These are phyloP conservation scores for Rhynchosporium graminicola DNA, from an alignment of 2,329 filamentous ascomycete species.

Conservation along the genomic window DNA sequence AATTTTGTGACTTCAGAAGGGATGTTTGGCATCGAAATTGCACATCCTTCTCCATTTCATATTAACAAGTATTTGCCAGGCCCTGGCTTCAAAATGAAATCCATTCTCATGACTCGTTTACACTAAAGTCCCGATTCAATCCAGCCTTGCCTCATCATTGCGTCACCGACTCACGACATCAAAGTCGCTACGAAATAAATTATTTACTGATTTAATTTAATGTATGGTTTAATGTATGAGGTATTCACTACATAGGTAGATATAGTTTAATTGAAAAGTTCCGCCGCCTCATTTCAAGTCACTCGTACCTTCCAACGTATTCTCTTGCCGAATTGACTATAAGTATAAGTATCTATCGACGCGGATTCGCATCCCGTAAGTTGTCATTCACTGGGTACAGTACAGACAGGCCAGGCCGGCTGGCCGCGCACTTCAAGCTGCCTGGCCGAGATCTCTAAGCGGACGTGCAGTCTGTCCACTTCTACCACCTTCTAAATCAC, in stretches of 20 bases:
- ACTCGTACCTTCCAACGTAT: neutral
- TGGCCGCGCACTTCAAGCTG: constrained; percentile 16
- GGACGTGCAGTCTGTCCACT: constrained; percentile 1
- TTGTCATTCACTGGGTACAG: neutral
- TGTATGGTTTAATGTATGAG: neutral
- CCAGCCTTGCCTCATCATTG: constrained; percentile 9
- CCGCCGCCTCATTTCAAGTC: too few species aligned
- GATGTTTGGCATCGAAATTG: too few species aligned
- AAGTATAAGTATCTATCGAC: too few species aligned
- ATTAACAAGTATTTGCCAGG: too few species aligned
- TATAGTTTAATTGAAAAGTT: too few species aligned
- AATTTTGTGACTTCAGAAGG: too few species aligned
- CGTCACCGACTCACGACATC: neutral
- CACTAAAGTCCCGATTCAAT: constrained; percentile 8
- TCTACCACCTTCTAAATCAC: constrained; percentile 1
- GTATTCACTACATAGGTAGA: too few species aligned
- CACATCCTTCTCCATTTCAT: too few species aligned
- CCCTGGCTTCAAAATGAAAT: too few species aligned
- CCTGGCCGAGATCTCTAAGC: constrained; percentile 18
- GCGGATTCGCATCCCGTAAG: neutral
- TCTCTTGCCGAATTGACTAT: neutral
- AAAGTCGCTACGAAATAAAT: neutral
- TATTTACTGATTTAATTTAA: neutral
- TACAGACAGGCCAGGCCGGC: neutral
- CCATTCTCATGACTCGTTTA: constrained; percentile 10